Base-by-base conservation (phyloP, 805 yeast species). In the Tetrapisispora taiwanensis region DNA sequence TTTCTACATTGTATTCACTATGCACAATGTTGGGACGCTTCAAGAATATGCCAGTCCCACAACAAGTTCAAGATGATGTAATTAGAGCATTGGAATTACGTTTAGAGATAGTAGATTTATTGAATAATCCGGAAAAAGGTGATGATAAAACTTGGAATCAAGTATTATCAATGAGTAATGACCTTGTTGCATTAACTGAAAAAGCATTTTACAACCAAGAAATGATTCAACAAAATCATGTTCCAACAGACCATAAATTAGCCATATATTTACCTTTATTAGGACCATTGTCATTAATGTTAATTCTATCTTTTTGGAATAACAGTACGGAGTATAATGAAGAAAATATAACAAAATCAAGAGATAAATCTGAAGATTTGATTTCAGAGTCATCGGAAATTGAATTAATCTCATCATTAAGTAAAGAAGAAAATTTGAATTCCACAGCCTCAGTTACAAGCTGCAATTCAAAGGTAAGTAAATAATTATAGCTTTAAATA, bases 241-340 rank as follows among this genome's bases (percentile, higher is more conserved):
- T 89, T 70, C 97, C 98, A 0, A 90, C 84, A 50, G 97, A 90
- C 61, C 98, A 90, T 59, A 89, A 86, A 61, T 71, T 92, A 56
- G 97, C 98, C 0, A 95, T 92, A 1, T 92, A 88, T 52, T 69
- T 87, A 57, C 98, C 98, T 0, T 67, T 90, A 37, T 61, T 89
- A 30, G 97, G 97, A 0, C 98, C 98, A 1, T 68, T 88, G 5
- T 22, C 26, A 30, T 66, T 75, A 1, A 75, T 90, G 22, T 88
- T 92, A 19, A 58, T 75, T 12, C 18, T 70, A 1, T 59, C 80
- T 45, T 83, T 81, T 0, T 43, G 74, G 1, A 19, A 79, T 4
- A 75, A 79, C 47, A 51, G 71, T 3, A 13, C 72, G 5, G n/a
- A 28, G n/a, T 4, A 7, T 12, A 13, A 28, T 7, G 30, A 10